These are phyloP conservation scores for Aspergillus incahuasiensis DNA, from an alignment of 495 filamentous ascomycete species.

Conservation along the genomic window DNA sequence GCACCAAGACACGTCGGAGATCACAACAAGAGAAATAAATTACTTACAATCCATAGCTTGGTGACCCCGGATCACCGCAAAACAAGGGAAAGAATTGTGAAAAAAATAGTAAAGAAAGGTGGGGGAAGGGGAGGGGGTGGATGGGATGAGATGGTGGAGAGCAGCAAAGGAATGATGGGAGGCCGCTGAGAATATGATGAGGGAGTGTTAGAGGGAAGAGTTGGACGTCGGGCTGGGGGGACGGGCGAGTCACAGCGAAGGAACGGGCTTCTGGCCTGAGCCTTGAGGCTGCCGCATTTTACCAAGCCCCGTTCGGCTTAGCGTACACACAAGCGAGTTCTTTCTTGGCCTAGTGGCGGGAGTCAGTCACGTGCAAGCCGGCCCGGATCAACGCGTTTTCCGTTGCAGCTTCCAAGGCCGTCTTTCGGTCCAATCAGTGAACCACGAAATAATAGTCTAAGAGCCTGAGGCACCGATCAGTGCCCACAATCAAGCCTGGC, in stretches of 20 bases:
- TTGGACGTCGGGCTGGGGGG: slow-evolving; percentile 26
- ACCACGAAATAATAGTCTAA: slow-evolving; percentile 21
- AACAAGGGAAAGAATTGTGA: slow-evolving; percentile 31
- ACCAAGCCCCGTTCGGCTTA: slow-evolving; percentile 23
- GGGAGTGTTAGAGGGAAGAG: slow-evolving; percentile 29
- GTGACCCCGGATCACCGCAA: slow-evolving; percentile 44
- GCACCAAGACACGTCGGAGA: slow-evolving; percentile 28
- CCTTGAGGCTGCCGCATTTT: slow-evolving; percentile 24
- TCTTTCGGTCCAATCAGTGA: slow-evolving; percentile 24
- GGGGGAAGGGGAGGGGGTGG: slow-evolving; percentile 26
- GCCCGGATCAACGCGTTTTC: slow-evolving; percentile 19
- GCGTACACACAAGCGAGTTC: slow-evolving; percentile 25
- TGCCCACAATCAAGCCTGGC: slow-evolving; percentile 26
- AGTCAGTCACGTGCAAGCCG: slow-evolving; percentile 18
- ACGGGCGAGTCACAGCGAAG: slow-evolving; percentile 31
- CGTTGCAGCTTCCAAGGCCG: slow-evolving; percentile 8
- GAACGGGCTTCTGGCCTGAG: slow-evolving; percentile 26
- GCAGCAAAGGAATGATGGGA: slow-evolving; percentile 22
- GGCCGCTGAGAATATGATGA: slow-evolving; percentile 28
- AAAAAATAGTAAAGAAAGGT: slow-evolving; percentile 18
- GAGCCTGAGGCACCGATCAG: slow-evolving; percentile 19
- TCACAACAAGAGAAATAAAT: slow-evolving; percentile 25
- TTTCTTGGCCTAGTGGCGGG: slow-evolving; percentile 10
- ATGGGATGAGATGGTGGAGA: slow-evolving; percentile 22
- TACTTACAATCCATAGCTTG: slow-evolving; percentile 50